These are phyloP conservation scores for Fusarium burgessii DNA, from an alignment of 2,329 filamentous ascomycete species.

Conservation along the genomic window DNA sequence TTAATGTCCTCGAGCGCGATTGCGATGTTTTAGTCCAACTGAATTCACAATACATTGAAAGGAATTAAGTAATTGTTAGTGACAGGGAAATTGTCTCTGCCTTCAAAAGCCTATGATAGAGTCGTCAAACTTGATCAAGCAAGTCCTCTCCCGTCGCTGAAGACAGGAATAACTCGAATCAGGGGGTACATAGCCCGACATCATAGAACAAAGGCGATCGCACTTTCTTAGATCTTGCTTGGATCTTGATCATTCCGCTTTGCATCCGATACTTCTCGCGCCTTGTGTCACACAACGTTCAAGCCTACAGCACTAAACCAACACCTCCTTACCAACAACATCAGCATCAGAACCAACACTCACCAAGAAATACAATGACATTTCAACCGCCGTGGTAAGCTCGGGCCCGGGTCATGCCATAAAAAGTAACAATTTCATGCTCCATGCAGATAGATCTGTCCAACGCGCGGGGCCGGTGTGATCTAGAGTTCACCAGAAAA, in stretches of 20 bases:
- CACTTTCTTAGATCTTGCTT: slow-evolving; percentile 4
- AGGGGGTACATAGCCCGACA: not conserved
- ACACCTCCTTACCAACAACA: slow-evolving; percentile 12
- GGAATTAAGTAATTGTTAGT: not conserved
- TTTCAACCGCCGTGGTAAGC: not conserved
- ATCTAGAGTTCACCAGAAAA: slow-evolving; percentile 4
- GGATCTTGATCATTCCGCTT: slow-evolving; percentile 5
- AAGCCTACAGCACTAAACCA: slow-evolving; percentile 19
- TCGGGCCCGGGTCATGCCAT: not conserved
- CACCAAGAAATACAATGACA: not conserved
- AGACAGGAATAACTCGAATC: not conserved
- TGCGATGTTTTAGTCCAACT: not conserved
- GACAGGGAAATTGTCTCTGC: not conserved
- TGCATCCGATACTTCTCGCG: not conserved
- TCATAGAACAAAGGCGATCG: slow-evolving; percentile 8
- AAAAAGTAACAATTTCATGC: slow-evolving; percentile 11
- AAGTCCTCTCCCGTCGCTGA: not conserved
- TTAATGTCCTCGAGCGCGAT: not conserved
- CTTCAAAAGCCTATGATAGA: not conserved
- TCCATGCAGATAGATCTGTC: slow-evolving; percentile 6
- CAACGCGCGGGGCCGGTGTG: slow-evolving; percentile 21
- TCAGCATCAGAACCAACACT: slow-evolving; percentile 7
- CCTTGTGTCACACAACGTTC: slow-evolving; percentile 22
- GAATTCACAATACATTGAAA: not conserved
- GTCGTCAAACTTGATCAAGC: not conserved